Evolutionary conservation across 441 rosid species (phyloP).

Genomic region (Hypseocharis bilobata): DNA sequence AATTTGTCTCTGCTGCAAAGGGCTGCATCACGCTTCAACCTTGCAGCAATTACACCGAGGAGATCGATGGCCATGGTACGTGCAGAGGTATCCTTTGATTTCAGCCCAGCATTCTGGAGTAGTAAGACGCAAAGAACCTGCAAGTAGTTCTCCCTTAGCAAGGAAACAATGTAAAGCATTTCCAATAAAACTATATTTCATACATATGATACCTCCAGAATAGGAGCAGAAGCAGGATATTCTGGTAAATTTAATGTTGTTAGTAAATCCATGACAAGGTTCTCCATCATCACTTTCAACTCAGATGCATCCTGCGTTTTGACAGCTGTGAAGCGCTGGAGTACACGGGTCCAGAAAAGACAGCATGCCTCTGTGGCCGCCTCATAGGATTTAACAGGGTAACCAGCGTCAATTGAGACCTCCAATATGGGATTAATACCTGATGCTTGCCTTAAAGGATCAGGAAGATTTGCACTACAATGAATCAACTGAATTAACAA

Average conservation of each 20-base stretch:
- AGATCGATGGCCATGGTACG: constrained; percentile 92
- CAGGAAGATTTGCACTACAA: constrained; percentile 81
- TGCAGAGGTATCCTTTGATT: constrained; percentile 84
- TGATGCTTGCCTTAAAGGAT: constrained; percentile 56
- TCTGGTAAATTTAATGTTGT: constrained; percentile 86
- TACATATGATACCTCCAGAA: constrained; percentile 63
- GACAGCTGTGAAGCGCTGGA: constrained; percentile 75
- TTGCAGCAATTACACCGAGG: constrained; percentile 85
- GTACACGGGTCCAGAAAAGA: constrained; percentile 92
- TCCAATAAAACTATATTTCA: constrained; percentile 10
- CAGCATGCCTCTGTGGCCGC: constrained; percentile 84
- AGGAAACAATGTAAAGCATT: constrained; percentile 14
- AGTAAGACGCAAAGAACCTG: constrained; percentile 97
- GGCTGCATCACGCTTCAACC: constrained; percentile 79
- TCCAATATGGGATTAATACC: constrained; percentile 52
- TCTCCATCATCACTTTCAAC: constrained; percentile 80
- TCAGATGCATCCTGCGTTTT: constrained; percentile 94
- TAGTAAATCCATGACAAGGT: constrained; percentile 80
- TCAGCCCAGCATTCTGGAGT: constrained; percentile 91
- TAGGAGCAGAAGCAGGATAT: constrained; percentile 87
- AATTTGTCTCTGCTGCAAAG: constrained; percentile 45
- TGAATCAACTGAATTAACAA: constrained; percentile 93
- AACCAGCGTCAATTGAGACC: constrained; percentile 59
- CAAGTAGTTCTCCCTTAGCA: constrained; percentile 29
- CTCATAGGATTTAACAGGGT: constrained; percentile 64